These are phyloP conservation scores for Ogataea trehalophila DNA, from an alignment of 805 yeast genomes.

Conservation along the genomic window DNA sequence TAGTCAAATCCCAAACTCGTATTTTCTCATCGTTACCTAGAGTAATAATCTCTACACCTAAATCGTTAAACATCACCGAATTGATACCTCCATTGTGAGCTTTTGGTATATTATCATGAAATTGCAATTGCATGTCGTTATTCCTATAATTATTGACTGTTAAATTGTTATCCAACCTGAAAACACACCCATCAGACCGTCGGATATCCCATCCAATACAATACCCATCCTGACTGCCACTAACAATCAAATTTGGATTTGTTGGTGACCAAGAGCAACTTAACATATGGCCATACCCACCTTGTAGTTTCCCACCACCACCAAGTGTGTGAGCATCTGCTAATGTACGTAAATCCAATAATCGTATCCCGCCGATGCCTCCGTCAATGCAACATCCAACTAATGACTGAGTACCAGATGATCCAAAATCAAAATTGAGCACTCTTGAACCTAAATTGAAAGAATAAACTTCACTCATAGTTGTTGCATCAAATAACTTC, in stretches of 20 bases:
- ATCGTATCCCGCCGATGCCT: conserved; percentile 38
- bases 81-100: conserved; percentile 80
- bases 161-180: conserved; percentile 49
- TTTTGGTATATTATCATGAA: conserved; percentile 31
- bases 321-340: conserved; percentile 67
- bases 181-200: conserved; percentile 56
- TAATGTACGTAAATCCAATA: conserved; percentile 70
- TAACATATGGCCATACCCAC: conserved; percentile 28
- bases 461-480: conserved; percentile 59
- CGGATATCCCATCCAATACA: conserved; percentile 85
- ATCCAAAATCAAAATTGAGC: conserved; percentile 61
- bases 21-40: conserved; percentile 79
- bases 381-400: conserved; percentile 70
- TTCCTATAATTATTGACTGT: conserved; percentile 19
- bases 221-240: conserved; percentile 81
- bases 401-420: conserved; percentile 41
- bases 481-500: conserved; percentile 76
- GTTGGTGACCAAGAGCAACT: conserved; percentile 62
- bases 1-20: conserved; percentile 70
- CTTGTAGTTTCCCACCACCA: conserved; percentile 26
- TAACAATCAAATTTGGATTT: conserved; percentile 54
- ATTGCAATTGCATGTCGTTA: conserved; percentile 17
- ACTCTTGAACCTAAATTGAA: conserved; percentile 60
- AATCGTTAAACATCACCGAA: conserved; percentile 69
- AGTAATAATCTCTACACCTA: conserved; percentile 58